Evolutionary conservation across 371 early-diverging fungal species (phyloP).

Genomic region (Batrachochytrium dendrobatidis): DNA sequence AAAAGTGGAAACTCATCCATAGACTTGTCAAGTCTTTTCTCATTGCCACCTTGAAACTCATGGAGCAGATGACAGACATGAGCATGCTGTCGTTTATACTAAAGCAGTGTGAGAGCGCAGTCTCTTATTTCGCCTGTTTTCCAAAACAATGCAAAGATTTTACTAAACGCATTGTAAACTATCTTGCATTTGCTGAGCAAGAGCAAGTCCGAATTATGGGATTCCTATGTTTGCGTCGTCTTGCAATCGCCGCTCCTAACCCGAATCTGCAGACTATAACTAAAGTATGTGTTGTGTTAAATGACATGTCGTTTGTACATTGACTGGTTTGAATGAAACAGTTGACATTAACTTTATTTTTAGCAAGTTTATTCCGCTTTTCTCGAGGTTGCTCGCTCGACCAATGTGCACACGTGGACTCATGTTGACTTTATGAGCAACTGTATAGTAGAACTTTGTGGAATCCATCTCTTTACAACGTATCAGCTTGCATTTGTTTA

Average conservation of each 20-base stretch:
- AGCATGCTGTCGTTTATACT: conserved; percentile 74
- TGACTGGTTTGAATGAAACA: no score
- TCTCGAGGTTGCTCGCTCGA: conserved; percentile 65
- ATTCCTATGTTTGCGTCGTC: conserved; percentile 72
- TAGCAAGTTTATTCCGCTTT: conserved; percentile 76
- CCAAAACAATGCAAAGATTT: conserved; percentile 69
- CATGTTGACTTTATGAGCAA: conserved; percentile 79
- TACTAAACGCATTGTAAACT: conserved; percentile 31
- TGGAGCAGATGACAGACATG: conserved; percentile 69
- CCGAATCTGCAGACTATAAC: conserved; percentile 32
- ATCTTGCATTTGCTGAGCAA: conserved; percentile 25
- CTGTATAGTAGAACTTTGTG: conserved; percentile 80
- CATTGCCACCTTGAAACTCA: conserved; percentile 56
- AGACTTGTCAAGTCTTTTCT: conserved; percentile 75
- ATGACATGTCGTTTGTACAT: no score
- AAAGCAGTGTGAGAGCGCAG: conserved; percentile 66
- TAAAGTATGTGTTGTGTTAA: conserved; percentile 12
- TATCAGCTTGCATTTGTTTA: conserved; percentile 90
- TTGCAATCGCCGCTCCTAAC: conserved; percentile 42
- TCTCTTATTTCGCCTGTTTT: conserved; percentile 72
- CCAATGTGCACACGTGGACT: conserved; percentile 72
- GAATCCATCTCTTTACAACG: conserved; percentile 60
- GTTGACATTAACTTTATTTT: conserved; percentile 18
- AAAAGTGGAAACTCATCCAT: conserved; percentile 64
- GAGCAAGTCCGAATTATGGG: conserved; percentile 69